A percentile compares a stretch with the other conserved stretches of the same genome.
phyloP scores from a whole-genome alignment of 164 flowering plant genomes.

The Macadamia integrifolia region DNA sequence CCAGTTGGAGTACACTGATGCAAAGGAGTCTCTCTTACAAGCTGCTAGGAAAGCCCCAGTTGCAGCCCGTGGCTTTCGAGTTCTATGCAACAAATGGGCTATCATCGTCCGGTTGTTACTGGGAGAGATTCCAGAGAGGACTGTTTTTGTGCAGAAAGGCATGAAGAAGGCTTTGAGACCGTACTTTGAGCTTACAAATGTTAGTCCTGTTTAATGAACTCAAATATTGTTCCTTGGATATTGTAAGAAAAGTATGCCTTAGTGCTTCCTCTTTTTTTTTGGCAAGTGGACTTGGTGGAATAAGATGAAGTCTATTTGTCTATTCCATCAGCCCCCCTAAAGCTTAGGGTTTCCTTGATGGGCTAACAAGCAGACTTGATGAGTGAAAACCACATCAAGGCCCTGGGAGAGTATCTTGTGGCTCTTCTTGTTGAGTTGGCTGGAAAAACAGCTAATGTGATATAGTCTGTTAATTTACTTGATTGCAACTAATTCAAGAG shows the following conservation, averaged over 20 bases:
- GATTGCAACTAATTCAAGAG: not conserved
- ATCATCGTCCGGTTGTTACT: conserved; percentile 74
- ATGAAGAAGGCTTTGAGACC: conserved; percentile 94
- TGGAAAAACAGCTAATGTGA: no score
- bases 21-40: conserved; percentile 69
- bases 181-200: conserved; percentile 96
- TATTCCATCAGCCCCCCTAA: no score
- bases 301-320: no score
- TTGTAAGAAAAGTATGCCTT: not conserved
- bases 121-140: conserved; percentile 96
- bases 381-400: not conserved
- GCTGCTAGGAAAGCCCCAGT: conserved; percentile 72
- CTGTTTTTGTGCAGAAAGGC: conserved; percentile 93
- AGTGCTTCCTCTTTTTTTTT: not conserved
- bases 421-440: no score
- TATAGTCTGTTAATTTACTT: not conserved
- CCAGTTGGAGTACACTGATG: conserved; percentile 76
- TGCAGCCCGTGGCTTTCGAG: conserved; percentile 63
- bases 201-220: conserved; percentile 28
- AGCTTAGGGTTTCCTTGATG: no score
- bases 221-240: not conserved
- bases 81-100: conserved; percentile 93
- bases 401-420: no score
- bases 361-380: no score
- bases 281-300: not conserved